phyloP scores from a whole-genome alignment of 495 filamentous ascomycete genomes.

The Hypoxylon lenormandii region DNA sequence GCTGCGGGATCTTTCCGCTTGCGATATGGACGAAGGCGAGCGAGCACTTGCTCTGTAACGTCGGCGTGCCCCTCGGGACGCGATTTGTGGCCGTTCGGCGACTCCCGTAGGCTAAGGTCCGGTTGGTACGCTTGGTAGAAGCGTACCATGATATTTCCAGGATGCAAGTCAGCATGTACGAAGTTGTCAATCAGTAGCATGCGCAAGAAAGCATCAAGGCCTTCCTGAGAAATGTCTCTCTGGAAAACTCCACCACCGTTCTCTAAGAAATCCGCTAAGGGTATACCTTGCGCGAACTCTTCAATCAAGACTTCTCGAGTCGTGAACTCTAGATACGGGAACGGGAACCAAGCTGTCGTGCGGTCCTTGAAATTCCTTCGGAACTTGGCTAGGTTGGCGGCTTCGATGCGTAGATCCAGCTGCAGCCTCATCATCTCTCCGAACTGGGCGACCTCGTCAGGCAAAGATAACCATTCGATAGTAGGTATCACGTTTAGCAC shows the following conservation, averaged over 20 bases:
- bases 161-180: constrained; percentile 97
- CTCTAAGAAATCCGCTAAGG: constrained; percentile 86
- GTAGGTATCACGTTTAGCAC: constrained; percentile 89
- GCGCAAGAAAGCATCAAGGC: constrained; percentile 94
- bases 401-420: constrained; percentile 93
- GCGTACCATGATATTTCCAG: constrained; percentile 99
- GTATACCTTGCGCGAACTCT: constrained; percentile 95
- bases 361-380: constrained; percentile 89
- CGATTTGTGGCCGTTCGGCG: constrained; percentile 53
- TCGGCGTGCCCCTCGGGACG: constrained; percentile 71
- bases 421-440: constrained; percentile 99
- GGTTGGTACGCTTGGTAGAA: constrained; percentile 89
- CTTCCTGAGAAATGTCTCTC: constrained; percentile 92
- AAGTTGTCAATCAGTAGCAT: constrained; percentile 99
- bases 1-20: constrained; percentile 65
- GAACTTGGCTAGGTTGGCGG: constrained; percentile 88
- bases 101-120: constrained; percentile 64
- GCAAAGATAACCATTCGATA: constrained; percentile 96
- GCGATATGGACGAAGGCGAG: constrained; percentile 78
- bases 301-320: constrained; percentile 93
- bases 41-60: constrained; percentile 86
- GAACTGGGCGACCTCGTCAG: constrained; percentile 93
- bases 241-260: constrained; percentile 93
- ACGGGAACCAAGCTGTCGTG: constrained; percentile 94
- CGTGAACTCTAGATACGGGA: constrained; percentile 88